Evolutionary conservation across 2,329 filamentous ascomycete species (phyloP).

Genomic region (Zymoseptoria brevis): DNA sequence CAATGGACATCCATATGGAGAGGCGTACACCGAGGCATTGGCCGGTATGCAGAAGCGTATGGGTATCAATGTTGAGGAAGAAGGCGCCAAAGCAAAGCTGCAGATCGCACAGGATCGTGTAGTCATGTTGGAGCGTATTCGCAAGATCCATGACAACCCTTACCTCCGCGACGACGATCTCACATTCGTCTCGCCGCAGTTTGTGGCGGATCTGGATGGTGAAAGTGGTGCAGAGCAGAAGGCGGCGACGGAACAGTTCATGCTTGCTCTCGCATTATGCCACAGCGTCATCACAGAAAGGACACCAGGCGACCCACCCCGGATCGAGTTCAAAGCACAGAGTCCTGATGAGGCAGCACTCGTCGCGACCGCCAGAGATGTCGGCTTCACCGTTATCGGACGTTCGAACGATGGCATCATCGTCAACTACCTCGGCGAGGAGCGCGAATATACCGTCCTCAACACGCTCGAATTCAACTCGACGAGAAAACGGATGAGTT

Average conservation of each 20-base stretch:
- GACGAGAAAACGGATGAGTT: constrained; percentile 92
- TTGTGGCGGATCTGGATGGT: constrained; percentile 72
- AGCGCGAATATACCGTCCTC: constrained; percentile 75
- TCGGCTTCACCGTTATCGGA: constrained; percentile 87
- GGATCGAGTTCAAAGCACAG: constrained; percentile 92
- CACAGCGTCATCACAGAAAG: constrained; percentile 93
- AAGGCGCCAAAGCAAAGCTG: constrained; percentile 60
- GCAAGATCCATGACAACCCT: constrained; percentile 76
- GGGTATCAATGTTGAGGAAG: constrained; percentile 77
- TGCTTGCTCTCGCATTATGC: constrained; percentile 90
- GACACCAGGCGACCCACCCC: constrained; percentile 79
- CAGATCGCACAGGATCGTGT: constrained; percentile 74
- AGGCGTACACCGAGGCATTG: constrained; percentile 95
- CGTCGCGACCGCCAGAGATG: constrained; percentile 87
- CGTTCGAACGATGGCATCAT: constrained; percentile 71
- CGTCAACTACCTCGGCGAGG: constrained; percentile 78
- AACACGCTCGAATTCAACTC: constrained; percentile 98
- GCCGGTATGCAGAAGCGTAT: constrained; percentile 90
- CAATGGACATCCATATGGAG: constrained; percentile 92
- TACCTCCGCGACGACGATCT: constrained; percentile 84
- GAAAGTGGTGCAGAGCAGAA: constrained; percentile 69
- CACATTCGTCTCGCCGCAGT: constrained; percentile 88
- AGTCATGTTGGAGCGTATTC: constrained; percentile 63
- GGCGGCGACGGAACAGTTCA: constrained; percentile 75
- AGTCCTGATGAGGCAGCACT: constrained; percentile 94